These are phyloP conservation scores for Saturnispora saitoi DNA, from an alignment of 805 yeast genomes.

Conservation along the genomic window DNA sequence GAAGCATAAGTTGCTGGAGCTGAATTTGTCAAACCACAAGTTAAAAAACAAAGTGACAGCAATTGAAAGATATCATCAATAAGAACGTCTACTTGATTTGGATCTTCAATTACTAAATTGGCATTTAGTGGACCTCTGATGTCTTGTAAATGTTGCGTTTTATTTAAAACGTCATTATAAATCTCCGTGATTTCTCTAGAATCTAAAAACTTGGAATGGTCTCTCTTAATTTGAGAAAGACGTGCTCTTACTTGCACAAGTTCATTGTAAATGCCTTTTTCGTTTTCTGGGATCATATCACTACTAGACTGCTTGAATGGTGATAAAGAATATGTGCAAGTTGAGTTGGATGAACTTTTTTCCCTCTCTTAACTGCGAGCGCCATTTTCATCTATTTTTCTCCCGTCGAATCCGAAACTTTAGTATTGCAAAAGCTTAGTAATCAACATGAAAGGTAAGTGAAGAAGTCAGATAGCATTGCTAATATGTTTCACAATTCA, in stretches of 20 bases:
- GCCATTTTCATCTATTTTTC: not conserved
- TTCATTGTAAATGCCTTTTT: conserved; percentile 30
- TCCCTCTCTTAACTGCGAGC: not conserved
- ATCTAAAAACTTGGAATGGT: conserved; percentile 54
- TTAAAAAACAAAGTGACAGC: conserved; percentile 75
- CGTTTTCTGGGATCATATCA: conserved; percentile 26
- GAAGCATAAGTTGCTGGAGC: conserved; percentile 95
- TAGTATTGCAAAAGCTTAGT: too few relatives aligned
- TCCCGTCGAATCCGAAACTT: not conserved
- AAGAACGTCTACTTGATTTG: conserved; percentile 57
- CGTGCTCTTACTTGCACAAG: conserved; percentile 35
- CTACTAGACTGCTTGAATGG: conserved; percentile 8
- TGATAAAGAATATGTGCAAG: not conserved
- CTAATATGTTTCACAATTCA: too few relatives aligned
- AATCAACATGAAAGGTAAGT: too few relatives aligned
- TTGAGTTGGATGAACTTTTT: not conserved
- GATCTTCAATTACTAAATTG: conserved; percentile 16
- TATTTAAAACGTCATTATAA: conserved; percentile 48
- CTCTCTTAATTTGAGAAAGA: conserved; percentile 46
- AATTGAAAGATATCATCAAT: conserved; percentile 88
- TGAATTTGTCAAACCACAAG: conserved; percentile 82
- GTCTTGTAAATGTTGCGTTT: conserved; percentile 44
- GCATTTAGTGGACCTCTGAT: conserved; percentile 31
- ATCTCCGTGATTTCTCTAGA: conserved; percentile 57
- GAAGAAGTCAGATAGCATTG: too few relatives aligned